phyloP scores from a whole-genome alignment of 176 grass and related monocot genomes.

The Lolium perenne region DNA sequence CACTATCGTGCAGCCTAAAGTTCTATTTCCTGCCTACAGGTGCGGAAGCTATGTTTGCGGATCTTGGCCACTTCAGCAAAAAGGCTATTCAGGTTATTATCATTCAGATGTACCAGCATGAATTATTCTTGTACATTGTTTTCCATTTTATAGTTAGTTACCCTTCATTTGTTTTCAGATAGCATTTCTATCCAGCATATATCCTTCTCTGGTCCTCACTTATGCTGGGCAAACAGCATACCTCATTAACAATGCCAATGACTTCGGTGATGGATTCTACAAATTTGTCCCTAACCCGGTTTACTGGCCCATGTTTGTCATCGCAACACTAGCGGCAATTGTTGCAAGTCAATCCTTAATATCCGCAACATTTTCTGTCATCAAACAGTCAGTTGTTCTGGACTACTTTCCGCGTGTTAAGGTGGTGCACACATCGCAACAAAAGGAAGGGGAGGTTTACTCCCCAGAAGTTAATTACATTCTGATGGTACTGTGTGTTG shows the following conservation, averaged over 20 bases:
- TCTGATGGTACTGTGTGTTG: constrained; percentile 80
- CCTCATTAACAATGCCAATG: constrained; percentile 75
- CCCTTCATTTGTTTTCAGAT: constrained; percentile 49
- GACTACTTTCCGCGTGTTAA: constrained; percentile 86
- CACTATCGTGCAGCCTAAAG: neutral
- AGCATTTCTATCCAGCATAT: constrained; percentile 82
- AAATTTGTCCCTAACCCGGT: constrained; percentile 71
- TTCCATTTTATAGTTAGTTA: neutral
- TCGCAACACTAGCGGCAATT: constrained; percentile 75
- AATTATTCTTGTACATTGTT: neutral
- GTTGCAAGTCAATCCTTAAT: constrained; percentile 91
- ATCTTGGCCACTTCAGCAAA: constrained; percentile 92
- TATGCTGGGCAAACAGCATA: constrained; percentile 91
- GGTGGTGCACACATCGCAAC: constrained; percentile 80
- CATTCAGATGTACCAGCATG: constrained; percentile 5
- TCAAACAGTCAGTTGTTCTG: constrained; percentile 82
- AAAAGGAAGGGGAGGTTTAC: constrained; percentile 90
- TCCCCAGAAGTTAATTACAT: constrained; percentile 89
- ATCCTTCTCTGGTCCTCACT: constrained; percentile 85
- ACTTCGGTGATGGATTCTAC: constrained; percentile 80
- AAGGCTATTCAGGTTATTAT: constrained; percentile 73
- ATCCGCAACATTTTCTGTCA: constrained; percentile 89
- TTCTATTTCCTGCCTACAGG: constrained; percentile 47
- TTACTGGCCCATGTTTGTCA: constrained; percentile 91
- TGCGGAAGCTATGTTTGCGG: constrained; percentile 91